Conservation (phyloP, 2,329 filamentous ascomycete genomes). For the Aspergillus melleus region DNA sequence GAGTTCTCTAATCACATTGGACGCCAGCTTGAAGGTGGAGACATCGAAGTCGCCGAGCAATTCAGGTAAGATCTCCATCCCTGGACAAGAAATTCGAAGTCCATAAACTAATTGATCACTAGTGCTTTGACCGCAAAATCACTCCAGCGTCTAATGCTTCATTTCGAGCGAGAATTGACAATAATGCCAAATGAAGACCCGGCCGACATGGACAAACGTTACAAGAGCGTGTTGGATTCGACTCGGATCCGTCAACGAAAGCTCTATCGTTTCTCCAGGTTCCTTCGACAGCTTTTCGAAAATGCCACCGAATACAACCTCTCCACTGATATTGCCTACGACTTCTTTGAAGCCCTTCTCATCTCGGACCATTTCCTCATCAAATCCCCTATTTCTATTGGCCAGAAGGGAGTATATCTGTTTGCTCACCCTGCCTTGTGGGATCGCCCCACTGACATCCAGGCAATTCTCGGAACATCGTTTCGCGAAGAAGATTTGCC, state of each 20-base stretch:
- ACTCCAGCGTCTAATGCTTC: slow-evolving; percentile 79
- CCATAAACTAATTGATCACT: slow-evolving; percentile 25
- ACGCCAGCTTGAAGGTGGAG: slow-evolving; percentile 84
- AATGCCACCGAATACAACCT: slow-evolving; percentile 96
- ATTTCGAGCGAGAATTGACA: slow-evolving; percentile 89
- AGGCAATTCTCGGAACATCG: slow-evolving; percentile 78
- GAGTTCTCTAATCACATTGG: slow-evolving; percentile 94
- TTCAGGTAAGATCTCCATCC: slow-evolving; percentile 61
- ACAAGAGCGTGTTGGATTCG: slow-evolving; percentile 92
- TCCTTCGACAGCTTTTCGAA: slow-evolving; percentile 90
- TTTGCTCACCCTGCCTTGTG: slow-evolving; percentile 80
- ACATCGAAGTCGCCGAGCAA: slow-evolving; percentile 96
- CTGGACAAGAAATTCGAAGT: background rate
- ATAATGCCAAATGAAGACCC: slow-evolving; percentile 79
- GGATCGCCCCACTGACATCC: slow-evolving; percentile 76
- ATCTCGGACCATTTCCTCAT: slow-evolving; percentile 86
- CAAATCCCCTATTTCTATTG: slow-evolving; percentile 63
- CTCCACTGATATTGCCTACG: slow-evolving; percentile 66
- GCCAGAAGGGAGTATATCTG: slow-evolving; percentile 75
- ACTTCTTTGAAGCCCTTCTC: slow-evolving; percentile 77
- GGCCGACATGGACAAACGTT: slow-evolving; percentile 91
- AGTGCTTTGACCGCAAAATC: slow-evolving; percentile 89
- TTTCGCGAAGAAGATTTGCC: slow-evolving; percentile 67
- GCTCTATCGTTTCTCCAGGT: slow-evolving; percentile 90
- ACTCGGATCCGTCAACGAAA: slow-evolving; percentile 95